A percentile compares a stretch with the other conserved stretches of the same genome.
Conservation (phyloP, 2,329 filamentous ascomycete genomes). For the Trichoderma pleuroti region DNA sequence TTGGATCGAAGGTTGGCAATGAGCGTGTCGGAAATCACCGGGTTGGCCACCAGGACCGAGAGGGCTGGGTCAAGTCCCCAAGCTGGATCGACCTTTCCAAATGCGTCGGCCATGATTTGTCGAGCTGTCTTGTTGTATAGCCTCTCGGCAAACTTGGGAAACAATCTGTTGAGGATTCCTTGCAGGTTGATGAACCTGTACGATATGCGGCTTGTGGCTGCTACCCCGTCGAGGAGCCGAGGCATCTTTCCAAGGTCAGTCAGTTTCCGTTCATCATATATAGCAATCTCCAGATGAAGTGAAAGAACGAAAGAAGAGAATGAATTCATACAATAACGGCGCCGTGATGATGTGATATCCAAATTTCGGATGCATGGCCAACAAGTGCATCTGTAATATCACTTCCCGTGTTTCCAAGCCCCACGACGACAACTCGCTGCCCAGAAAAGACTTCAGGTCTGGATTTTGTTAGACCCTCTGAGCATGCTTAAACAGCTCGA, state of each 20-base stretch:
- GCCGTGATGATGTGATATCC: constrained; percentile 27
- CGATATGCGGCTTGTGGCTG: constrained; percentile 33
- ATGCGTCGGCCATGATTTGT: constrained; percentile 22
- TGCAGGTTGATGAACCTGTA: constrained; percentile 32
- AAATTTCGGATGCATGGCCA: constrained; percentile 25
- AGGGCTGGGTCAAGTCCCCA: constrained; percentile 30
- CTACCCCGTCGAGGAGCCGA: constrained; percentile 31
- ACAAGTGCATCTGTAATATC: constrained; percentile 33
- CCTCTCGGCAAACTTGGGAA: constrained; percentile 20
- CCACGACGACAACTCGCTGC: constrained; percentile 43
- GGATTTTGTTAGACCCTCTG: background rate
- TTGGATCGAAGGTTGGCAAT: constrained; percentile 36
- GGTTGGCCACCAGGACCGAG: constrained; percentile 27
- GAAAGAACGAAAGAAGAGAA: background rate
- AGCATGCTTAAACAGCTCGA: background rate
- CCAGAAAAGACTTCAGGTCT: constrained; percentile 26
- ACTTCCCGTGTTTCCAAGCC: constrained; percentile 40
- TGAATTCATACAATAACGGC: constrained; percentile 21
- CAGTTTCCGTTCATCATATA: background rate
- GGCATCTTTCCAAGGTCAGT: constrained; percentile 25
- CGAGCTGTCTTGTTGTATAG: constrained; percentile 22
- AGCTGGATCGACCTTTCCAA: constrained; percentile 24
- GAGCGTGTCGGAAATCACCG: constrained; percentile 30
- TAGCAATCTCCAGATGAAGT: too few species aligned
- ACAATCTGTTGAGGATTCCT: constrained; percentile 28